Conservation (phyloP, 352 stramenopile genomes). For the Phytophthora ramorum region DNA sequence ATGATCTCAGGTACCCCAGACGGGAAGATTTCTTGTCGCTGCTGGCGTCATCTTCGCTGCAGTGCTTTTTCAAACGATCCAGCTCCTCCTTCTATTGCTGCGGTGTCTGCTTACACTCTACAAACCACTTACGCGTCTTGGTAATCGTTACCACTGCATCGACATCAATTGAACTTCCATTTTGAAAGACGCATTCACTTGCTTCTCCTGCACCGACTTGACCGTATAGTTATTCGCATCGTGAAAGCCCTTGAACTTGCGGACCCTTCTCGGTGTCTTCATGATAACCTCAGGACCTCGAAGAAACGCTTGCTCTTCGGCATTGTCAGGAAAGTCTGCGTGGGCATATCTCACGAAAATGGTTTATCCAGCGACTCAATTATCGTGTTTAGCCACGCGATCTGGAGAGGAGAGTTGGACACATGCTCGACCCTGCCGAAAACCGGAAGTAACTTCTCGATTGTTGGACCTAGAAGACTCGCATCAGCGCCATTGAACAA, state of each 20-base stretch:
- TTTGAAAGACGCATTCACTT: constrained; percentile 12
- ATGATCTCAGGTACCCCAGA: not conserved
- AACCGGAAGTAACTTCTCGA: not conserved
- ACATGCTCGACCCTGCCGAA: not conserved
- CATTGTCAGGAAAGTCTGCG: constrained; percentile 9
- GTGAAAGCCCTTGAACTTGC: constrained; percentile 3
- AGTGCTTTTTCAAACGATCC: not conserved
- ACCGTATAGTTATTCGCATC: constrained; percentile 10
- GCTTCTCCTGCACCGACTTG: not conserved
- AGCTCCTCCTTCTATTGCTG: constrained; percentile 2
- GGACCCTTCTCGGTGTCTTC: not conserved
- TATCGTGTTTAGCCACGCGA: constrained; percentile 12
- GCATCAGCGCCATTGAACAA: constrained; percentile 6
- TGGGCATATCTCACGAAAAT: constrained; percentile 18
- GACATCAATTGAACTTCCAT: not conserved
- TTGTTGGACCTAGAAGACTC: not conserved
- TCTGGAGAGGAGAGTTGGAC: not conserved
- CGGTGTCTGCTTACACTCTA: not conserved
- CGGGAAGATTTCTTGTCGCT: not conserved
- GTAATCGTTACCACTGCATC: constrained; percentile 13
- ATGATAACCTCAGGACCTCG: not conserved
- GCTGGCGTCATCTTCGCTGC: not conserved
- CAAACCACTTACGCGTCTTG: constrained; percentile 17
- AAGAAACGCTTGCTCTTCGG: constrained; percentile 2
- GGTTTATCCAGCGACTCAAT: constrained; percentile 4